These are phyloP conservation scores for Ceriops tagal DNA, from an alignment of 345 rosid species.

Conservation along the genomic window DNA sequence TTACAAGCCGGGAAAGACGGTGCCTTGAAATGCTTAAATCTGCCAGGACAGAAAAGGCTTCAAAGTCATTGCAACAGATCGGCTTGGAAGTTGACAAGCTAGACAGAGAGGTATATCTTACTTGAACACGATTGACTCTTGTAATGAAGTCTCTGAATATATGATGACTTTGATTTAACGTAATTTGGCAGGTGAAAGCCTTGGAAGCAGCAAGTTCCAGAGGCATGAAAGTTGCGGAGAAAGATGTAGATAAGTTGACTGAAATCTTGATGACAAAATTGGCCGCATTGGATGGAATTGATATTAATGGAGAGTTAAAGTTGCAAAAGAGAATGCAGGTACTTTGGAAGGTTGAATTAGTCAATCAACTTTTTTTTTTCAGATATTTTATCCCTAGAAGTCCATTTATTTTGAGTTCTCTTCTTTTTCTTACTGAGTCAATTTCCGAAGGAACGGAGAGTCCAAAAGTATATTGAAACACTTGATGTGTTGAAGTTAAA, in stretches of 20 bases:
- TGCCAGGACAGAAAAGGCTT: slow-evolving; percentile 23
- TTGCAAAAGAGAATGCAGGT: slow-evolving; percentile 27
- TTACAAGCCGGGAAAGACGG: slow-evolving; percentile 25
- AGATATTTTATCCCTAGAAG: background rate
- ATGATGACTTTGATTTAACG: background rate
- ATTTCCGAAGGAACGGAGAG: slow-evolving; percentile 25
- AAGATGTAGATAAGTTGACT: slow-evolving; percentile 17
- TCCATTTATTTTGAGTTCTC: background rate
- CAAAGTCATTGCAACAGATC: slow-evolving; percentile 18
- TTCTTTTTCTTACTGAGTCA: background rate
- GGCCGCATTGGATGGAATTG: slow-evolving; percentile 24
- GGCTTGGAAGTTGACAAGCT: slow-evolving; percentile 23
- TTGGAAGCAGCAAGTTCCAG: slow-evolving; percentile 12
- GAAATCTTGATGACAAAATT: slow-evolving; percentile 24
- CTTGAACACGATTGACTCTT: background rate
- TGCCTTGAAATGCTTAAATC: slow-evolving; percentile 25
- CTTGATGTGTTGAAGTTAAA: slow-evolving; percentile 25
- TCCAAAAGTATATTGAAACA: slow-evolving; percentile 19
- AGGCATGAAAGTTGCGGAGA: slow-evolving; percentile 16
- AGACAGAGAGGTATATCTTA: slow-evolving; percentile 5
- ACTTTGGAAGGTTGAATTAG: background rate
- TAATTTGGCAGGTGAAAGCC: slow-evolving; percentile 15
- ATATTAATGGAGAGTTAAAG: slow-evolving; percentile 18
- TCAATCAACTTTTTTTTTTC: background rate
- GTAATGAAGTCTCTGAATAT: background rate